Evolutionary conservation across 768 basidiomycete genomes (phyloP), one percentile per base, ranked within the genome.

Genomic region (Collybia mongolica): DNA sequence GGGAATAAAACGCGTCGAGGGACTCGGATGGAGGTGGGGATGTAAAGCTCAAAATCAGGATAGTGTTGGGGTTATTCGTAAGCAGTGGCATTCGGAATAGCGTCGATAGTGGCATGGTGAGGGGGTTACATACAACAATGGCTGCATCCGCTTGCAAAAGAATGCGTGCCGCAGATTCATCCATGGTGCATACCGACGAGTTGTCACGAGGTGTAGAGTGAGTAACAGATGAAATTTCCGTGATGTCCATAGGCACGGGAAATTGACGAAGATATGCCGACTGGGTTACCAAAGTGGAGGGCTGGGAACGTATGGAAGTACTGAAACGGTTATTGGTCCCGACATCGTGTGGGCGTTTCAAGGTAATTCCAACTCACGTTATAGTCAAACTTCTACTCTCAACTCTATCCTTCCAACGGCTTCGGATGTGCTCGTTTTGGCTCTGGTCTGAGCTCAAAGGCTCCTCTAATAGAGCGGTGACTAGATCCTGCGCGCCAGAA

Each of bases 401-500:
- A 32, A 47, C 45, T 17, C 51, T 46, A 18, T 60, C 53, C 37
- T 65, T 61, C 82, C 86, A 86, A 26, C 88, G 73, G 36, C 70
- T 60, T 46, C 71, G 73, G 19, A 88, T 58, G 6, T 60, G 58
- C 26, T 70, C 65, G 44, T 70, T 74, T 51, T 77, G 72, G 3
- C 64, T 58, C 20, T 70, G 52, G 54, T 81, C 77, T n/a, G 81
- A 79, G 2, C 74, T 71, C 55, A 92, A 77, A 12, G 88, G 88
- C 47, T 90, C 83, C 39, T 84, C 79, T 14, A 92, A 70, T 29
- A 92, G 72, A 6, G 88, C 86, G 4, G 82, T 82, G 17, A 91
- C 79, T 3, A 92, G 66, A 24, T 85, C 81, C 32, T 69, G 68
- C 6, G 81, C 72, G 32, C 72, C 73, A 17, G 84, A 75, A 63